These are phyloP conservation scores for Raffaelea deltoideospora DNA, from an alignment of 2,329 filamentous ascomycete species.

Conservation along the genomic window DNA sequence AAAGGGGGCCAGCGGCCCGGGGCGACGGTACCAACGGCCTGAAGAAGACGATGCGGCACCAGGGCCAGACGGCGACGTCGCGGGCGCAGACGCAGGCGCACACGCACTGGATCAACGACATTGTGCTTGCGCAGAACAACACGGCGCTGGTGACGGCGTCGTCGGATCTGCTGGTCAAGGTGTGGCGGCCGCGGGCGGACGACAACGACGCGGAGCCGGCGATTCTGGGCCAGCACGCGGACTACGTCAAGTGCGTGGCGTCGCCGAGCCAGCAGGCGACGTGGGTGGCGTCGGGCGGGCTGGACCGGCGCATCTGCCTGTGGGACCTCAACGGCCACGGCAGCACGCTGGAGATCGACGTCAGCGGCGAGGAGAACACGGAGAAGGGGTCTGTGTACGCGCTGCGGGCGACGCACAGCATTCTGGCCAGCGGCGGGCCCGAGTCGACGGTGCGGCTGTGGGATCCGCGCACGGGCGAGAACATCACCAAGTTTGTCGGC, in stretches of 20 bases:
- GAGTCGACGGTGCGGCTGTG: conserved; percentile 87
- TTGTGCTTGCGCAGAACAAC: conserved; percentile 64
- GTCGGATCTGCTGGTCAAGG: conserved; percentile 84
- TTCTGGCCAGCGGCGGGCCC: conserved; percentile 84
- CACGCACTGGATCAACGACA: conserved; percentile 94
- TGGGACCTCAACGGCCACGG: conserved; percentile 89
- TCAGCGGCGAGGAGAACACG: conserved; percentile 63
- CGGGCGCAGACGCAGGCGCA: conserved; percentile 56
- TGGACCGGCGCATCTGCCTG: conserved; percentile 81
- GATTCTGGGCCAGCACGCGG: conserved; percentile 81
- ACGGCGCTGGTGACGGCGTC: conserved; percentile 74
- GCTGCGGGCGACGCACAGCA: conserved; percentile 60
- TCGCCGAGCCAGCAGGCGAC: conserved; percentile 47
- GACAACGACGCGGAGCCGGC: conserved; percentile 51
- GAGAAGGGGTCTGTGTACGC: conserved; percentile 96
- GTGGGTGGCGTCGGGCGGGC: conserved; percentile 87
- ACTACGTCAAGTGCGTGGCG: conserved; percentile 92
- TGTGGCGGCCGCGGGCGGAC: conserved; percentile 68
- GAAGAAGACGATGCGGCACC: conserved; percentile 7
- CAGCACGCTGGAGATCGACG: conserved; percentile 74
- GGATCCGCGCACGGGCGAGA: conserved; percentile 71
- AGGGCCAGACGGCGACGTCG: conserved; percentile 36
- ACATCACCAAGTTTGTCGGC: conserved; percentile 90
- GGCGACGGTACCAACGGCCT: conserved; percentile 8
- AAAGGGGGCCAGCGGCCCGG: conserved; percentile 16